Evolutionary conservation across 208 protist genomes (phyloP), one percentile per base, ranked within the genome.

Genomic region (Crithidia expoeki): DNA sequence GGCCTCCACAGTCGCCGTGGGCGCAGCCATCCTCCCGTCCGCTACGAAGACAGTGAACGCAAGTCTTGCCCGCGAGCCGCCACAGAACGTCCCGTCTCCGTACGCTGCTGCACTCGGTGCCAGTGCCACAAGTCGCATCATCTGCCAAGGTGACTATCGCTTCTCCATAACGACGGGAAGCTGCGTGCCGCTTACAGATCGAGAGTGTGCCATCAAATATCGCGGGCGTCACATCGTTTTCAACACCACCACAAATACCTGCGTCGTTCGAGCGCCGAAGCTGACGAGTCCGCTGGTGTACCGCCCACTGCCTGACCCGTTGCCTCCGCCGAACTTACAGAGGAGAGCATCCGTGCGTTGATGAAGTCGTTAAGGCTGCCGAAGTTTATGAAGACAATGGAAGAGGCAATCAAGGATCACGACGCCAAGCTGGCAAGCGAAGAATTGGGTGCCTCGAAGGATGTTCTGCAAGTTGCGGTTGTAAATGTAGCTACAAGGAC

Each of bases 61-160:
- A 28, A 76, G 46, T 46, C 55, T 69, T 21, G 71, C 71, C 0
- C 62, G 61, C 0, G 62, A 76, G 6, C 71, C 71, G 27, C 62
- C 36, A 19, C 55, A 76, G 63, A 46, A 46, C 9, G 28, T 76
- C 12, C 62, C 62, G 17, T 69, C 71, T 1, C 71, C 71, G 7
- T 76, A 76, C 62, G 55, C 55, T 38, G 71, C 62, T 6, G 36
- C 55, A 23, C 66, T 56, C 28, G 56, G 53, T 66, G 42, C 59
- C 46, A 40, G 9, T n/a, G 51, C 33, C 27, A 65, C 53, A 5
- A 65, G 61, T 61, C 71, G 62, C 49, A 62, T 76, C 25, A 49
- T 76, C 44, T 76, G 71, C 56, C 42, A 63, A 16, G 71, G 71
- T 17, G 71, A 76, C 62, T 69, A 70, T 56, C 71, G 71, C 44